phyloP scores from a whole-genome alignment of 768 basidiomycete genomes.

The Leccinum uliginosum region DNA sequence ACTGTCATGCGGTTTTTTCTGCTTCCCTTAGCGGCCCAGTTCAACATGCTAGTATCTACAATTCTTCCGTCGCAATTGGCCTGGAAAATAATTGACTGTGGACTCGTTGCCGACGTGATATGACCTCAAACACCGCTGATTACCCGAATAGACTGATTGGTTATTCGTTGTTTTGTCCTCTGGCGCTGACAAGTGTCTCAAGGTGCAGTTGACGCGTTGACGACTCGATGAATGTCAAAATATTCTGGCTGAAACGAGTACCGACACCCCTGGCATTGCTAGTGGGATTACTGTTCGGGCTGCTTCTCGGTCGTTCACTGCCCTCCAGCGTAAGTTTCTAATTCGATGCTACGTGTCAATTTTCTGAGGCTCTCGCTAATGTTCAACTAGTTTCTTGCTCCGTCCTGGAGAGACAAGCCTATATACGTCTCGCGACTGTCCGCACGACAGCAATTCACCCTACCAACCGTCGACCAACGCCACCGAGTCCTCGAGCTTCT shows the following conservation, averaged over 20 bases:
- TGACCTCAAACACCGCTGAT: background rate
- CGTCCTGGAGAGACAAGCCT: conserved; percentile 54
- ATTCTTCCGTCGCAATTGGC: too few relatives aligned
- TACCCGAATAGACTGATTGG: background rate
- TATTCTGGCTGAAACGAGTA: conserved; percentile 37
- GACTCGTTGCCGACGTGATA: too few relatives aligned
- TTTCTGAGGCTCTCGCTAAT: background rate
- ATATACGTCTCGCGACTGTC: conserved; percentile 45
- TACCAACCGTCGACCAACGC: conserved; percentile 83
- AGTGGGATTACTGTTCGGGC: conserved; percentile 59
- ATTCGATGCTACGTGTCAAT: background rate
- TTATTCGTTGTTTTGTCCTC: background rate
- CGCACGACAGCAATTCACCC: conserved; percentile 58
- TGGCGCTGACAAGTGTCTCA: background rate
- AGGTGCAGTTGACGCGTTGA: background rate
- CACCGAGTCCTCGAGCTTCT: conserved; percentile 82
- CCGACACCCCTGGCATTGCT: conserved; percentile 54
- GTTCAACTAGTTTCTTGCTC: conserved; percentile 21
- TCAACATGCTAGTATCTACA: too few relatives aligned
- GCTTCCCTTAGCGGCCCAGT: too few relatives aligned
- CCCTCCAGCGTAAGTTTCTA: conserved; percentile 33
- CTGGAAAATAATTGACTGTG: too few relatives aligned
- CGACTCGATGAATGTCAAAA: conserved; percentile 25
- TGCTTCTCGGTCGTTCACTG: conserved; percentile 49
- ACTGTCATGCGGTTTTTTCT: too few relatives aligned